Percentiles rank a stretch among this genome's conserved stretches.
Conservation (phyloP, 768 basidiomycete species). For the Lactarius hatsudake region DNA sequence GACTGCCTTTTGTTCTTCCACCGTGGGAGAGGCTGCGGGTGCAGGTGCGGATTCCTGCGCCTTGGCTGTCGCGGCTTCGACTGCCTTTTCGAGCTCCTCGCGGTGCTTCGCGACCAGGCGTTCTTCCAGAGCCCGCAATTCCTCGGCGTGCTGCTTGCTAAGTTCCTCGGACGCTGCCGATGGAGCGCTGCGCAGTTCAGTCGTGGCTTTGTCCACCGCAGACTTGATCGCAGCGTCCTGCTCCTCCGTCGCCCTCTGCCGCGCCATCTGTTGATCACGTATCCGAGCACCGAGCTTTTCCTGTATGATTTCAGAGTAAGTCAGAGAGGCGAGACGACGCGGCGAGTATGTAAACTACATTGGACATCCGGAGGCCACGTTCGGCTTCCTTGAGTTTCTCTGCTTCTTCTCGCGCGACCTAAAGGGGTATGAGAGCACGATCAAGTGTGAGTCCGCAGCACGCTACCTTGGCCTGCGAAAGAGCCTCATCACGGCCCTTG, state of each 20-base stretch:
- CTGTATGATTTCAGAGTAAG: conserved; percentile 35
- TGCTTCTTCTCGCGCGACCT: conserved; percentile 31
- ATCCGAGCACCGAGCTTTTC: conserved; percentile 47
- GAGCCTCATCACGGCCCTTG: conserved; percentile 58
- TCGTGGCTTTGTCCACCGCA: conserved; percentile 56
- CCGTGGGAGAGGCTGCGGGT: conserved; percentile 26
- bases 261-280: conserved; percentile 49
- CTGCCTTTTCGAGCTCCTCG: conserved; percentile 50
- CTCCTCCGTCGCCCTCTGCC: conserved; percentile 50
- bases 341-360: conserved; percentile 22
- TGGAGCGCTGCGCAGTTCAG: conserved; percentile 38
- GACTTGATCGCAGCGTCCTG: conserved; percentile 52
- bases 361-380: conserved; percentile 28
- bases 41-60: conserved; percentile 28
- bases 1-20: conserved; percentile 42
- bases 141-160: conserved; percentile 54
- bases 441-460: background rate
- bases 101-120: conserved; percentile 53
- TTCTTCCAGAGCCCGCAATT: conserved; percentile 54
- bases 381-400: conserved; percentile 30
- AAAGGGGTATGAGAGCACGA: background rate
- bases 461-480: conserved; percentile 54
- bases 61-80: conserved; percentile 39
- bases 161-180: conserved; percentile 39
- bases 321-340: background rate